These are phyloP conservation scores for Paramecium bursaria DNA, from an alignment of 73 alveolate genomes.

Conservation along the genomic window DNA sequence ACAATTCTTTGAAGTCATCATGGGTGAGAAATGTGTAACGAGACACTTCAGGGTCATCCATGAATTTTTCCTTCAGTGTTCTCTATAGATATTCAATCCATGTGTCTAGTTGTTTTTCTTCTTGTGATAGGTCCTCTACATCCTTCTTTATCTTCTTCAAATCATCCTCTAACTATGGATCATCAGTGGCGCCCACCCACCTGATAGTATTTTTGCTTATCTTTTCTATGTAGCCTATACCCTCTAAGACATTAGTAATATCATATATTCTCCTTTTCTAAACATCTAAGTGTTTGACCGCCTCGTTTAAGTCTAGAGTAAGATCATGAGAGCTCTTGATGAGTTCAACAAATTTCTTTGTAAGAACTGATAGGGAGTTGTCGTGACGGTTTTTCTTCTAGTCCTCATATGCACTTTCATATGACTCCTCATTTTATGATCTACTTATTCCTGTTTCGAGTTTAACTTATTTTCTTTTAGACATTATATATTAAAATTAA, in stretches of 20 bases:
- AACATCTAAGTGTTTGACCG: slow-evolving; percentile 66
- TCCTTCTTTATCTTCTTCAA: slow-evolving; percentile 55
- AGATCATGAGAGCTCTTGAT: slow-evolving; percentile 64
- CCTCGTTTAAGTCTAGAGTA: slow-evolving; percentile 74
- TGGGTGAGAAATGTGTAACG: slow-evolving; percentile 73
- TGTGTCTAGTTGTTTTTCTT: slow-evolving; percentile 72
- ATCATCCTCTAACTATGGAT: slow-evolving; percentile 63
- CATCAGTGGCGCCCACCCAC: slow-evolving; percentile 76
- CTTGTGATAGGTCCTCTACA: slow-evolving; percentile 58
- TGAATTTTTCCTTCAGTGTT: slow-evolving; percentile 56
- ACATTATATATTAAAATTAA: too few relatives aligned
- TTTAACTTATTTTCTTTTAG: too few relatives aligned
- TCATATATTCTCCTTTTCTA: slow-evolving; percentile 76
- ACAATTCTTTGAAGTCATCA: slow-evolving; percentile 72
- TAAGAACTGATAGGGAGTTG: slow-evolving; percentile 74
- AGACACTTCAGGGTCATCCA: slow-evolving; percentile 68
- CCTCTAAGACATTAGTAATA: slow-evolving; percentile 78
- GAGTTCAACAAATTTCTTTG: slow-evolving; percentile 75
- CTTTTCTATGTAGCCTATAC: slow-evolving; percentile 75
- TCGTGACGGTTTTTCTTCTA: slow-evolving; percentile 63
- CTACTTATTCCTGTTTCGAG: too few relatives aligned
- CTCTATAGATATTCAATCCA: slow-evolving; percentile 74
- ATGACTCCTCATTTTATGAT: too few relatives aligned
- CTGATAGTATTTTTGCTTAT: slow-evolving; percentile 71
- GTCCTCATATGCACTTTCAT: too few relatives aligned